phyloP scores from a whole-genome alignment of 2,329 filamentous ascomycete genomes.

The Acephala macrosclerotiorum region DNA sequence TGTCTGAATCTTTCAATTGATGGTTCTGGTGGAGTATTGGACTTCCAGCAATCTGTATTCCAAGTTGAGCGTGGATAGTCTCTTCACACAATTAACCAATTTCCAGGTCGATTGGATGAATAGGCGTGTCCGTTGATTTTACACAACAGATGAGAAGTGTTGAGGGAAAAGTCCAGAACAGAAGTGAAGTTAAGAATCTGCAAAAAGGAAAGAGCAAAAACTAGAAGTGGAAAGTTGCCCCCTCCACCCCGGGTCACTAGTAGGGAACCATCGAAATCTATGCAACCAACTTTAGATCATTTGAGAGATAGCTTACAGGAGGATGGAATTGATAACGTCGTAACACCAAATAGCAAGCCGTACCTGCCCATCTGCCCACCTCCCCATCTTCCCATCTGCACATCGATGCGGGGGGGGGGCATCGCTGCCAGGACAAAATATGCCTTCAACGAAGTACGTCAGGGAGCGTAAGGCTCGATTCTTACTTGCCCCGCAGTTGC shows the following conservation, averaged over 20 bases:
- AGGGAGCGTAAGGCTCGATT: not conserved
- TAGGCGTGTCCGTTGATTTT: slow-evolving; percentile 11
- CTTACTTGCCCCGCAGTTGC: not conserved
- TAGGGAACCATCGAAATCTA: not conserved
- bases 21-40: not conserved
- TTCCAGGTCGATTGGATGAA: slow-evolving; percentile 29
- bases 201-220: slow-evolving; percentile 6
- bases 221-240: not conserved
- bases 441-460: not conserved
- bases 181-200: not conserved
- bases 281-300: not conserved
- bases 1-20: slow-evolving; percentile 35
- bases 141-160: slow-evolving; percentile 14
- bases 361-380: not conserved
- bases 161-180: not conserved
- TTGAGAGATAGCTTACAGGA: not conserved
- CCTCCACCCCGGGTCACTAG: not conserved
- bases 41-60: slow-evolving; percentile 38
- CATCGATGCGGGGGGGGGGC: not conserved
- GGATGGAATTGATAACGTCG: not conserved
- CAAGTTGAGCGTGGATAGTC: slow-evolving; percentile 35
- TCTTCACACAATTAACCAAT: slow-evolving; percentile 27
- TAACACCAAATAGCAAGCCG: not conserved
- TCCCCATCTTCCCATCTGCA: too few relatives aligned
- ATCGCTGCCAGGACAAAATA: not conserved